Evolutionary conservation across 179 eudicot genomes (phyloP).

Genomic region (Beta macrorhiza): DNA sequence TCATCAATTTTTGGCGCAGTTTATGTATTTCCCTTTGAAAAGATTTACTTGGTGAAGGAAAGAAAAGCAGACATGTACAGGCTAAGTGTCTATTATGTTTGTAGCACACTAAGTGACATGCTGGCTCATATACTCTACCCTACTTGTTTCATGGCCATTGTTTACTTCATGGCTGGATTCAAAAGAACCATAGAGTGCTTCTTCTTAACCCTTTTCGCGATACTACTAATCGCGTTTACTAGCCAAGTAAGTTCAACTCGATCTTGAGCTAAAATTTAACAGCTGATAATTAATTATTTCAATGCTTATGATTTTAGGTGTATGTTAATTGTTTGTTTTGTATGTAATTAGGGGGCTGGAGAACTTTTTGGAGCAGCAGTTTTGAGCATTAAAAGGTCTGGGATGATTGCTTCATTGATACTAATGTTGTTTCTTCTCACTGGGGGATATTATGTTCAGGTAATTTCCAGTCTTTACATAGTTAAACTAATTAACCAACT

Average conservation of each 20-base stretch:
- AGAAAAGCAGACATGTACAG: conserved; percentile 98
- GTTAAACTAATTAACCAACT: background rate
- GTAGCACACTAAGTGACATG: conserved; percentile 97
- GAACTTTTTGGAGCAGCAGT: conserved; percentile 95
- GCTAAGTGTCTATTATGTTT: conserved; percentile 81
- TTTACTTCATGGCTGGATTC: conserved; percentile 96
- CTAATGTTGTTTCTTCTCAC: conserved; percentile 97
- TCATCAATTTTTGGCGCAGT: conserved; percentile 95
- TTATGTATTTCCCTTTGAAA: conserved; percentile 94
- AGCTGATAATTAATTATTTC: background rate
- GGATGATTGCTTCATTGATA: conserved; percentile 82
- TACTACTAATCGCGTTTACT: conserved; percentile 61
- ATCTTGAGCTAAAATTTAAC: background rate
- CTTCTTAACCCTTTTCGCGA: conserved; percentile 64
- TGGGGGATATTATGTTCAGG: conserved; percentile 98
- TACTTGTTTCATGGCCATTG: conserved; percentile 66
- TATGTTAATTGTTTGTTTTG: background rate
- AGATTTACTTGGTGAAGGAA: conserved; percentile 87
- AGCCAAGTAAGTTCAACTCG: conserved; percentile 67
- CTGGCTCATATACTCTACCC: conserved; percentile 84
- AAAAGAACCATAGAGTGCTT: conserved; percentile 64
- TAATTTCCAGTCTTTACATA: conserved; percentile 22
- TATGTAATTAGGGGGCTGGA: conserved; percentile 73
- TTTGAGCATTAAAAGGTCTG: conserved; percentile 79
- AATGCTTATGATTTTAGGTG: background rate